Conservation (phyloP, 257 asterid species). For the Nyctanthes arbortristis region DNA sequence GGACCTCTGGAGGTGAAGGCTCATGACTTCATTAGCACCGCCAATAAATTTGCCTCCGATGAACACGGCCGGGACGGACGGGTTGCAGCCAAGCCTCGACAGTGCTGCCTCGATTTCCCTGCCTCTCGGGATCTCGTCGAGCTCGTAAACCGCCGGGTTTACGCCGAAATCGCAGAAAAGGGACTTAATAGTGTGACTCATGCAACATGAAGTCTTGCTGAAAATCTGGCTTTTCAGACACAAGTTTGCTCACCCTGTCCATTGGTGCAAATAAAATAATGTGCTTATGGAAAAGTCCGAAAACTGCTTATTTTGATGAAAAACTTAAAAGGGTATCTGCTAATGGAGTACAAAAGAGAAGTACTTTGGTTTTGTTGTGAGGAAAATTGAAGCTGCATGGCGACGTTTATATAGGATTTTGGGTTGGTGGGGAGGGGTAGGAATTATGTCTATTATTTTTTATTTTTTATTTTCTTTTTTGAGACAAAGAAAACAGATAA, state of each 20-base stretch:
- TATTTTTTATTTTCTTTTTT: not conserved
- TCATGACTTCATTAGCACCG: slow-evolving; percentile 39
- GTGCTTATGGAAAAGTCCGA: not conserved
- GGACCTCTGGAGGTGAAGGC: slow-evolving; percentile 32
- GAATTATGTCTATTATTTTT: not conserved
- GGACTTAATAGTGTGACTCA: slow-evolving; percentile 38
- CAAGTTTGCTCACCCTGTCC: slow-evolving; percentile 37
- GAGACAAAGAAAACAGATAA: not conserved
- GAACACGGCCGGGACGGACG: slow-evolving; percentile 43
- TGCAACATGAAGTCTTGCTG: slow-evolving; percentile 45
- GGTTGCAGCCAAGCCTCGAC: slow-evolving; percentile 25
- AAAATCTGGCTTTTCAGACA: slow-evolving; percentile 37
- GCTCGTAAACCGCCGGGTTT: slow-evolving; percentile 37
- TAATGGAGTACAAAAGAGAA: not conserved
- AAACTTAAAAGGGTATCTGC: not conserved
- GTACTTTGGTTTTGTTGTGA: slow-evolving; percentile 39
- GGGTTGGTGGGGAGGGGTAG: not conserved
- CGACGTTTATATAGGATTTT: slow-evolving; percentile 24
- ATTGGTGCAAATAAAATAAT: slow-evolving; percentile 7
- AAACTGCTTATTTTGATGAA: not conserved
- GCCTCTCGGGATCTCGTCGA: slow-evolving; percentile 35
- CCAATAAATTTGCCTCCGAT: slow-evolving; percentile 45
- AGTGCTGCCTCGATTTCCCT: slow-evolving; percentile 39
- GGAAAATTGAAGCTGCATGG: slow-evolving; percentile 22
- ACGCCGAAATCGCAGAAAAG: slow-evolving; percentile 38